phyloP scores from a whole-genome alignment of 176 grass and related monocot species.

The Aechmea fasciata region DNA sequence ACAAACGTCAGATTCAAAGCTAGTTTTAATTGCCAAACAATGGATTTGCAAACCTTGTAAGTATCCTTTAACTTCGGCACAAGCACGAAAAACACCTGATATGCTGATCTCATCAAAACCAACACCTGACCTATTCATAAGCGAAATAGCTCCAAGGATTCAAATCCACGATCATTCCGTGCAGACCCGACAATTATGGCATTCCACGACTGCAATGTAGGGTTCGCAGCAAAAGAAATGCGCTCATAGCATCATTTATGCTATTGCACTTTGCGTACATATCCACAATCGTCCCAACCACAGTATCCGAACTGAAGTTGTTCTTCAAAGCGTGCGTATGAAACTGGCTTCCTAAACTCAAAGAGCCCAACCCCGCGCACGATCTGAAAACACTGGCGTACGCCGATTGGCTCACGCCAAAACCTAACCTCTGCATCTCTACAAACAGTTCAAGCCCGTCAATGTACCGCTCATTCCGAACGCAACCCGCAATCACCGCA shows the following conservation, averaged over 20 bases:
- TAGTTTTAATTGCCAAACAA: conserved; percentile 54
- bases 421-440: conserved; percentile 59
- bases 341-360: conserved; percentile 42
- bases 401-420: conserved; percentile 52
- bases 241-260: conserved; percentile 52
- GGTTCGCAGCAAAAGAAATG: conserved; percentile 50
- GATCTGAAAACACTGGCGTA: conserved; percentile 80
- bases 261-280: conserved; percentile 61
- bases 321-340: conserved; percentile 74
- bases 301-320: conserved; percentile 43
- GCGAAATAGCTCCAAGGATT: conserved; percentile 56
- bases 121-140: conserved; percentile 42
- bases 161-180: conserved; percentile 31
- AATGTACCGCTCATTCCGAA: conserved; percentile 44
- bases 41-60: conserved; percentile 58
- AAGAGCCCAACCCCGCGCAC: conserved; percentile 37
- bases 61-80: conserved; percentile 50
- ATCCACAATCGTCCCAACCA: conserved; percentile 78
- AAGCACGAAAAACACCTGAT: conserved; percentile 64
- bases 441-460: conserved; percentile 48
- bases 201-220: conserved; percentile 55
- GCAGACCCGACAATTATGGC: conserved; percentile 81
- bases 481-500: conserved; percentile 46
- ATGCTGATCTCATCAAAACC: conserved; percentile 61
- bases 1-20: conserved; percentile 44